Evolutionary conservation across 176 grass and related monocot species (phyloP).

Genomic region (Oryza rufipogon): DNA sequence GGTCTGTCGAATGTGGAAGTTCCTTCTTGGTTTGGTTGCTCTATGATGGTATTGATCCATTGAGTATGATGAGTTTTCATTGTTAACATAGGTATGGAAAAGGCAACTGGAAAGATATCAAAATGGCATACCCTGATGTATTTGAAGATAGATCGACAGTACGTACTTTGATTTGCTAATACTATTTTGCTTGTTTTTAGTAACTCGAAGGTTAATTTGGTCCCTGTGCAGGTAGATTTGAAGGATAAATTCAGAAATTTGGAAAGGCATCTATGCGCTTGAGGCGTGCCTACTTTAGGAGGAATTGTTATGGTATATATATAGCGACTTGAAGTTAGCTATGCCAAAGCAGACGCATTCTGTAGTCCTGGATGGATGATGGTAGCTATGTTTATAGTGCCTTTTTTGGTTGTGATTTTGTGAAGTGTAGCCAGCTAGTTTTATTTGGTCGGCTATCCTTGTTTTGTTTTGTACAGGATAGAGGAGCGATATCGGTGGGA

Average conservation of each 20-base stretch:
- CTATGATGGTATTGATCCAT: neutral
- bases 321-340: neutral
- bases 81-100: constrained; percentile 37
- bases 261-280: constrained; percentile 15
- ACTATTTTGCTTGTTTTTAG: neutral
- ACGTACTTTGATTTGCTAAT: neutral
- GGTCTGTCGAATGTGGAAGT: neutral
- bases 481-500: too few species aligned
- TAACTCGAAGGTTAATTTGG: neutral
- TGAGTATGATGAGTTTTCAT: neutral
- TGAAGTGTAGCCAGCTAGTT: neutral
- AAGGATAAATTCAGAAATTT: constrained; percentile 59
- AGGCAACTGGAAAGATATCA: constrained; percentile 58
- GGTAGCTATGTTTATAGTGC: neutral
- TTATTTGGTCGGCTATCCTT: neutral
- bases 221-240: constrained; percentile 47
- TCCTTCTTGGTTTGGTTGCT: neutral
- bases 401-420: too few species aligned
- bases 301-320: neutral
- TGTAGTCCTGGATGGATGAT: neutral
- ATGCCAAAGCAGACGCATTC: neutral
- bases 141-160: constrained; percentile 50
- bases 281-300: neutral
- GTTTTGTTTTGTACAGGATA: too few species aligned
- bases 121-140: constrained; percentile 46